phyloP scores from a whole-genome alignment of 1,284 basidiomycete species.

The Coniferiporia weirii region DNA sequence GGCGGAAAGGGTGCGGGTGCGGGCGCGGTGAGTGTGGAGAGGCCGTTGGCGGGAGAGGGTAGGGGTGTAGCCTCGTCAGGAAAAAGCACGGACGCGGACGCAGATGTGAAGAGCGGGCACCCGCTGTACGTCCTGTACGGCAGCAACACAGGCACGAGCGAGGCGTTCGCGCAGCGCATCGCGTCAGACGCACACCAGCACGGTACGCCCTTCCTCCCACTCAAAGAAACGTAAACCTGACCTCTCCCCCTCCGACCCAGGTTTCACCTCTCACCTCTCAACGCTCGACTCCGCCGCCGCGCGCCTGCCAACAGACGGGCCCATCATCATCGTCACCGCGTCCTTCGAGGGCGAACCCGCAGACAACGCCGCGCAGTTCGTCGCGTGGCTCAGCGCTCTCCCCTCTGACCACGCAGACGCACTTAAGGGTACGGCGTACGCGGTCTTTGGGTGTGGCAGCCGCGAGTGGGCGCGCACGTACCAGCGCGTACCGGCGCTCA shows the following conservation, averaged over 20 bases:
- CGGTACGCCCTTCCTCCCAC: slow-evolving; percentile 26
- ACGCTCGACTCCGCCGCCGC: slow-evolving; percentile 40
- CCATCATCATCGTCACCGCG: slow-evolving; percentile 45
- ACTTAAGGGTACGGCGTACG: slow-evolving; percentile 37
- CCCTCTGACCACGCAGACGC: slow-evolving; percentile 23
- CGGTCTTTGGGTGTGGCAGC: slow-evolving; percentile 52
- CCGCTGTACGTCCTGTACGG: slow-evolving; percentile 42
- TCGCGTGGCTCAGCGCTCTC: slow-evolving; percentile 36
- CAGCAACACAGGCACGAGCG: slow-evolving; percentile 47
- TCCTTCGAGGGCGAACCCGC: slow-evolving; percentile 50
- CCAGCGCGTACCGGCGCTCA: slow-evolving; percentile 43
- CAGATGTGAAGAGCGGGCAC: slow-evolving; percentile 1
- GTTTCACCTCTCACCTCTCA: slow-evolving; percentile 37
- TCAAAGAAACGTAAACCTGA: too few species aligned
- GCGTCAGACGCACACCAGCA: slow-evolving; percentile 35
- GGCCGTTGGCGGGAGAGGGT: background rate
- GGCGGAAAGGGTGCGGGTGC: background rate
- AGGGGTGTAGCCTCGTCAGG: too few species aligned
- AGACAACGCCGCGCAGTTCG: slow-evolving; percentile 45
- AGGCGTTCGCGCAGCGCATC: slow-evolving; percentile 45
- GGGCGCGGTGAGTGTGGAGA: background rate
- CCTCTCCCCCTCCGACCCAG: slow-evolving; percentile 21
- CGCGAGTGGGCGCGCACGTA: slow-evolving; percentile 49
- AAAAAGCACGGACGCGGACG: background rate
- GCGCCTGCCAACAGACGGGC: slow-evolving; percentile 41